These are phyloP conservation scores for Saturnispora silvae DNA, from an alignment of 805 yeast species.

Conservation along the genomic window DNA sequence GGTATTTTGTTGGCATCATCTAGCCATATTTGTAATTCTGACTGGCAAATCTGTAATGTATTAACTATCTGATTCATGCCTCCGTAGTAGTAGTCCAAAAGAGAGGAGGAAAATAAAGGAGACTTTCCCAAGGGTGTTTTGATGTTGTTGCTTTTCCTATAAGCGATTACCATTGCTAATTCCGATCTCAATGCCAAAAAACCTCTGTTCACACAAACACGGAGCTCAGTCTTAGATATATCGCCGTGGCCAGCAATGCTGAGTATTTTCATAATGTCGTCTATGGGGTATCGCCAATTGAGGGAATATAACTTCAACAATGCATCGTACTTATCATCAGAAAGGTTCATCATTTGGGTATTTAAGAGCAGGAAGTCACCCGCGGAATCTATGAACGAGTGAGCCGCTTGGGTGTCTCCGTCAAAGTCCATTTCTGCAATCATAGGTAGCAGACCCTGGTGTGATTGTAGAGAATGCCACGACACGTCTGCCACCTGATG, in stretches of 20 bases:
- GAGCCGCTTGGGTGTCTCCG: slow-evolving; percentile 40
- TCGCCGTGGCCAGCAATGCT: slow-evolving; percentile 26
- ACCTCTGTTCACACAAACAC: slow-evolving; percentile 47
- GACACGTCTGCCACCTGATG: slow-evolving; percentile 58
- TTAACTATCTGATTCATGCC: slow-evolving; percentile 39
- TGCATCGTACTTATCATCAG: slow-evolving; percentile 3
- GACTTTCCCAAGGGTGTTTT: slow-evolving; percentile 22
- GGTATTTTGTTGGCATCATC: slow-evolving; percentile 11
- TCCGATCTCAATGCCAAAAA: slow-evolving; percentile 41
- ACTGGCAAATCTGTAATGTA: slow-evolving; percentile 31
- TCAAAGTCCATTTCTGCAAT: slow-evolving; percentile 44
- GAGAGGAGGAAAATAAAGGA: slow-evolving; percentile 32
- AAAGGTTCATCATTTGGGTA: slow-evolving; percentile 26
- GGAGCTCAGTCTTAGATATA: slow-evolving; percentile 26
- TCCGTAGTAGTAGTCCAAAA: slow-evolving; percentile 42
- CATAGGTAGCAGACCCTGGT: slow-evolving; percentile 44
- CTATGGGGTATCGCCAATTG: slow-evolving; percentile 34
- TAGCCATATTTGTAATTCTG: slow-evolving; percentile 30
- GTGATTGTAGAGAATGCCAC: slow-evolving; percentile 54
- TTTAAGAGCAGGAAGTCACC: slow-evolving; percentile 48
- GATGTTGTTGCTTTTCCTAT: slow-evolving; percentile 6
- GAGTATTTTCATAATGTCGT: slow-evolving; percentile 34
- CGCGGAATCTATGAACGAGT: slow-evolving; percentile 46
- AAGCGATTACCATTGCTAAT: slow-evolving; percentile 15
- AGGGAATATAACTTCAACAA: slow-evolving; percentile 19